phyloP scores from a whole-genome alignment of 169 alveolate genomes.

The Plasmodium fragile region DNA sequence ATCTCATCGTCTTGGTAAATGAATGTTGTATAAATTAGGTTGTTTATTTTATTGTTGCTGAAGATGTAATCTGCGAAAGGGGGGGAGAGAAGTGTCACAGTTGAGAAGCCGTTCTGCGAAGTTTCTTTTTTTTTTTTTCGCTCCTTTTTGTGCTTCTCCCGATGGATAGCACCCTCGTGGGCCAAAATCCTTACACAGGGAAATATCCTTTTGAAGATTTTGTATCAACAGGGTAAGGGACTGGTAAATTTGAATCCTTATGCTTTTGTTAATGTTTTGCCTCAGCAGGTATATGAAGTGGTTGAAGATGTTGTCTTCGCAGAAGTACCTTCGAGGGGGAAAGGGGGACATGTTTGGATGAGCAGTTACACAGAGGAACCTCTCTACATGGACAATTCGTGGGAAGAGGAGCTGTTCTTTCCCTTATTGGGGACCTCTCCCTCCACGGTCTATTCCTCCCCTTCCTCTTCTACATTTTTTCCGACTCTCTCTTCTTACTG shows the following conservation, averaged over 20 bases:
- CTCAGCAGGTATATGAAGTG: slow-evolving; percentile 51
- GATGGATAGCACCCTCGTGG: neutral
- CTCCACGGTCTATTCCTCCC: neutral
- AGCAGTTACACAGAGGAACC: neutral
- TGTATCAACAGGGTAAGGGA: slow-evolving; percentile 48
- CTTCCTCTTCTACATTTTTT: neutral
- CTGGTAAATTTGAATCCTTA: slow-evolving; percentile 55
- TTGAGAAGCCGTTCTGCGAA: neutral
- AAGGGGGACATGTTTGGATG: neutral
- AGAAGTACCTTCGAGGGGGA: slow-evolving; percentile 33
- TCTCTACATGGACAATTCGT: neutral
- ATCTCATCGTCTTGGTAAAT: slow-evolving; percentile 71
- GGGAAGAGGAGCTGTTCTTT: neutral
- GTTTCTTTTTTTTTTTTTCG: neutral
- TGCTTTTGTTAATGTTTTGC: slow-evolving; percentile 41
- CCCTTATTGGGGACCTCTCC: neutral
- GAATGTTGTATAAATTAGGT: slow-evolving; percentile 49
- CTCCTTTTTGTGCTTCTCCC: neutral
- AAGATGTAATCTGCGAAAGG: slow-evolving; percentile 35
- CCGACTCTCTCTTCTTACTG: slow-evolving; percentile 33
- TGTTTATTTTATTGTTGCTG: slow-evolving; percentile 60
- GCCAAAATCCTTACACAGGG: slow-evolving; percentile 22
- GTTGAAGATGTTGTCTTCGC: slow-evolving; percentile 59
- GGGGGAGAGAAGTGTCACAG: neutral
- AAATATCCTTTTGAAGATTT: slow-evolving; percentile 51